Base-by-base conservation (phyloP, 1,284 basidiomycete species). In the Filobasidium uniguttulatum region DNA sequence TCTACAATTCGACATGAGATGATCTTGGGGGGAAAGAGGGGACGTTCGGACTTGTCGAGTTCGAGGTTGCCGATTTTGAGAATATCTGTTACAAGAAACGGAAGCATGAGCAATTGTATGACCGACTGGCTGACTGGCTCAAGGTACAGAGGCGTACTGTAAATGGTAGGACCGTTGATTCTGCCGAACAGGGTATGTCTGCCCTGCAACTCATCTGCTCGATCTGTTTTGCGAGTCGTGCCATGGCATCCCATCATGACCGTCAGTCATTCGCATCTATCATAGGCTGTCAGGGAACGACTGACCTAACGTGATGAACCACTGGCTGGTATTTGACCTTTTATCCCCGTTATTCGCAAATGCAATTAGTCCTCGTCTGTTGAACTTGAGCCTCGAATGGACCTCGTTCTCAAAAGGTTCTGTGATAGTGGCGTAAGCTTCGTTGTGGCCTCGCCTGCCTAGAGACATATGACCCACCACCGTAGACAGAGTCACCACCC, bases 321-420 rank as follows among this genome's bases (percentile, higher is more conserved):
- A 94, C 62, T 90, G 86, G 0, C 82, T 85, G 50, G 85, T 84
- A 58, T 90, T 90, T 10, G 84, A 80, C 62, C 88, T 76, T 65
- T 85, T 83, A 41, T 75, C 75, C 5, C 87, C 86, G 51, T 80
- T 82, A 62, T 94, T 96, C 1, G 93, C 93, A 86, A 94, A 93
- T 0, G 77, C 94, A 0, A 98, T 80, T 5, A 98, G 66, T 0
- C 93, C 94, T 52, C 93, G 81, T 56, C 68, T 56, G 44, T 68
- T 68, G 55, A 69, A 71, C 48, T 71, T 70, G 48, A 98, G 71
- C 22, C 94, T 78, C 5, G 89, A 87, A 61, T 91, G 87, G n/a
- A 88, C 81, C 69, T 96, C 90, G 69, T 94, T 86, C 59, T 84
- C 80, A 59, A 96, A 94, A 0, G 83, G 83, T 59, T 91, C 85